phyloP scores from a whole-genome alignment of 495 filamentous ascomycete species.

The Cairneyella variabilis region DNA sequence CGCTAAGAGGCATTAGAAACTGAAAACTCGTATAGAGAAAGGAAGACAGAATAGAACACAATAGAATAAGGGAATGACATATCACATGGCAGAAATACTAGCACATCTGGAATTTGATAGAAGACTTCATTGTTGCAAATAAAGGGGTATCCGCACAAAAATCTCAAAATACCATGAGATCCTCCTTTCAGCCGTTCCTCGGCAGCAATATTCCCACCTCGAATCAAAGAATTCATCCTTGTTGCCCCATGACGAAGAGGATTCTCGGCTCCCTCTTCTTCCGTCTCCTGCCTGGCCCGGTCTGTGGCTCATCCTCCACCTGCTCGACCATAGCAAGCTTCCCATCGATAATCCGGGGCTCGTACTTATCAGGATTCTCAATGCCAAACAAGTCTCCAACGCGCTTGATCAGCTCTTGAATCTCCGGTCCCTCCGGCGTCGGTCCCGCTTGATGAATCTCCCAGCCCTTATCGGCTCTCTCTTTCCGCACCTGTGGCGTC shows the following conservation, averaged over 20 bases:
- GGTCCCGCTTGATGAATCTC: conserved; percentile 15
- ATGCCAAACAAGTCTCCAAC: not conserved
- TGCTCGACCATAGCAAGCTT: conserved; percentile 12
- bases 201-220: no score
- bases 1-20: no score
- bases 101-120: no score
- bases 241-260: not conserved
- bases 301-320: conserved; percentile 4
- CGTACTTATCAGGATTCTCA: conserved; percentile 1
- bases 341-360: conserved; percentile 9
- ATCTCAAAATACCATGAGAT: no score
- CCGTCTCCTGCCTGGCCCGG: conserved; percentile 4
- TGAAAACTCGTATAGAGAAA: no score
- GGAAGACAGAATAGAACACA: no score
- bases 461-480: conserved; percentile 22
- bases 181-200: no score
- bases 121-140: no score
- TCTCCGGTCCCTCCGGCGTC: conserved; percentile 28
- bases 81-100: no score
- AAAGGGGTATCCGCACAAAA: no score
- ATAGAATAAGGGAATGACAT: no score
- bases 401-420: conserved; percentile 20
- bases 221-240: no score
- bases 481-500: conserved; percentile 28
- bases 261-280: conserved; percentile 2